A percentile compares a stretch with the other conserved stretches of the same genome.
These are phyloP conservation scores for Rhodotorula sp. DNA, from an alignment of 1,284 basidiomycete species.

Conservation along the genomic window DNA sequence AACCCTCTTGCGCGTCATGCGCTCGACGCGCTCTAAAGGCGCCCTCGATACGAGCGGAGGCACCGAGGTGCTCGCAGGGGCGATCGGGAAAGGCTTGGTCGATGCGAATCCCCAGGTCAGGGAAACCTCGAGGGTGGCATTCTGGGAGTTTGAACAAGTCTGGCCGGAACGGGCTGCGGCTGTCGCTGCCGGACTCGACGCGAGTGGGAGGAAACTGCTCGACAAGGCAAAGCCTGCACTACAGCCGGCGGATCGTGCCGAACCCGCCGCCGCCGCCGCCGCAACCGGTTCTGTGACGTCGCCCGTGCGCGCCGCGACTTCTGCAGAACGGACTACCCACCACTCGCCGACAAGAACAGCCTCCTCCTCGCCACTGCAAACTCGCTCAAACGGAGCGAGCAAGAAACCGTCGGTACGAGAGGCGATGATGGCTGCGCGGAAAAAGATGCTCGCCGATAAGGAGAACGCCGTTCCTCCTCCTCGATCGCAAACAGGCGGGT, in stretches of 20 bases:
- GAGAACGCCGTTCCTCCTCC: background rate
- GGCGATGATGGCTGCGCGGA: slow-evolving; percentile 30
- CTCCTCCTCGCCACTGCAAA: background rate
- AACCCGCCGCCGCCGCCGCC: too few species aligned
- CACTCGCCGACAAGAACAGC: too few species aligned
- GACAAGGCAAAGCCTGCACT: slow-evolving; percentile 72
- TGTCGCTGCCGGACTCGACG: slow-evolving; percentile 70
- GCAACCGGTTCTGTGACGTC: too few species aligned
- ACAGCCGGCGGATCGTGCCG: too few species aligned
- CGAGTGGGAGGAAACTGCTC: slow-evolving; percentile 71
- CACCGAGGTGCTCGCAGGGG: slow-evolving; percentile 67
- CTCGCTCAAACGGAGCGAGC: slow-evolving; percentile 49
- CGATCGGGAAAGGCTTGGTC: slow-evolving; percentile 65
- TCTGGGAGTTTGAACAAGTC: slow-evolving; percentile 73
- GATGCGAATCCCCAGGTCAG: slow-evolving; percentile 80
- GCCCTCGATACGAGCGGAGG: slow-evolving; percentile 55
- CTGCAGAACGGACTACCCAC: too few species aligned
- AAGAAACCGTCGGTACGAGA: slow-evolving; percentile 34
- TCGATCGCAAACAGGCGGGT: background rate
- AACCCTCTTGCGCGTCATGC: slow-evolving; percentile 42
- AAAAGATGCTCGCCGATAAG: slow-evolving; percentile 5
- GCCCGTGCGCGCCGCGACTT: too few species aligned
- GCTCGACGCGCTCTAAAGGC: slow-evolving; percentile 35
- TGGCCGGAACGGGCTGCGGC: slow-evolving; percentile 68
- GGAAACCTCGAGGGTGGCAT: slow-evolving; percentile 69